phyloP scores from a whole-genome alignment of 139 green algal genomes.

The Zygnema cylindricum region DNA sequence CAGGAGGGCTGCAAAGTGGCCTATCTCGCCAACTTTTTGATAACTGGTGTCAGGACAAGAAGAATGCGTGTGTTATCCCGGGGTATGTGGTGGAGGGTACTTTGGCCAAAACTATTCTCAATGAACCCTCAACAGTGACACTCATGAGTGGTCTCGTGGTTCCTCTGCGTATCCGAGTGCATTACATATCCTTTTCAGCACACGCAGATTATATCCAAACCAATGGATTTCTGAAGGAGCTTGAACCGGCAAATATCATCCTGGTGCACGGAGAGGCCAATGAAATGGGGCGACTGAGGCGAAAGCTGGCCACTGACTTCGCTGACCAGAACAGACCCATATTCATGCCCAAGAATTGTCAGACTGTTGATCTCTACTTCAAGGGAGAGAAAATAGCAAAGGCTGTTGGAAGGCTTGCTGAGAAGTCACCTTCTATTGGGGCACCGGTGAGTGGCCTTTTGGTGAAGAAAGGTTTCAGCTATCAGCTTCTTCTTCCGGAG shows the following conservation, averaged over 20 bases:
- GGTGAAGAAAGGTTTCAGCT: slow-evolving; percentile 71
- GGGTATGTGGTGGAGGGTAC: slow-evolving; percentile 96
- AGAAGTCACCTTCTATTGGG: slow-evolving; percentile 46
- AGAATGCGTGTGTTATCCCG: slow-evolving; percentile 93
- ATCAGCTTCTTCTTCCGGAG: slow-evolving; percentile 79
- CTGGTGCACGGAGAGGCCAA: slow-evolving; percentile 94
- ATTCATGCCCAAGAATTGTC: slow-evolving; percentile 74
- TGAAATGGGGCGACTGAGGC: slow-evolving; percentile 84
- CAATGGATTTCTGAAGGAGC: slow-evolving; percentile 83
- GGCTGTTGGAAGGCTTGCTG: slow-evolving; percentile 60
- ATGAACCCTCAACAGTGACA: slow-evolving; percentile 73
- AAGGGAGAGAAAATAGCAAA: slow-evolving; percentile 63
- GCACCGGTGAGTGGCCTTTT: slow-evolving; percentile 66
- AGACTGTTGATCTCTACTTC: slow-evolving; percentile 66
- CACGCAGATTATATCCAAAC: slow-evolving; percentile 98
- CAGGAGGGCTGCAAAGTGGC: slow-evolving; percentile 85
- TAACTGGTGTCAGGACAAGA: slow-evolving; percentile 83
- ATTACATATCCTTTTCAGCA: slow-evolving; percentile 95
- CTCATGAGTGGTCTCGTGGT: slow-evolving; percentile 69
- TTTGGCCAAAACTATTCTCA: slow-evolving; percentile 90
- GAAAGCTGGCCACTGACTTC: slow-evolving; percentile 48
- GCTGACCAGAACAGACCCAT: slow-evolving; percentile 27
- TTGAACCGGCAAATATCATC: slow-evolving; percentile 87
- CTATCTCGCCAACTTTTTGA: slow-evolving; percentile 88
- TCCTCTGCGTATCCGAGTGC: slow-evolving; percentile 83